Conservation (phyloP, 768 basidiomycete genomes). For the Coprinellus micaceus region DNA sequence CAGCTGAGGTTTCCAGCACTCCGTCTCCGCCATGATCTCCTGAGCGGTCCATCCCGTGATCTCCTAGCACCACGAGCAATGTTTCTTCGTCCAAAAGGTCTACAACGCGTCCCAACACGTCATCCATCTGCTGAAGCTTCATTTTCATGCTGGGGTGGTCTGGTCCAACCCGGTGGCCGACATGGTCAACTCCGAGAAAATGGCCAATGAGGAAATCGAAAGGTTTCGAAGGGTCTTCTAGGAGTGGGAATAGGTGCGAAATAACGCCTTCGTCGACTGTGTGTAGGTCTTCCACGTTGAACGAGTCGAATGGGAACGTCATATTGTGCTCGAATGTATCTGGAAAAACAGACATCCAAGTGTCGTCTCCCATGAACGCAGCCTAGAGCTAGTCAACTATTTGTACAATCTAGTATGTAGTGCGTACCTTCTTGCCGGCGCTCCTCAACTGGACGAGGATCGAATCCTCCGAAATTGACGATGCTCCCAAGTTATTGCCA, state of each 20-base stretch:
- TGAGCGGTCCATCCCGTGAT: conserved; percentile 94
- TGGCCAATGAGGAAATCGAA: conserved; percentile 94
- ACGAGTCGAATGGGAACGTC: conserved; percentile 88
- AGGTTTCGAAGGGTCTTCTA: conserved; percentile 45
- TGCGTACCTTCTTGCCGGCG: conserved; percentile 55
- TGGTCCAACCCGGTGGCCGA: conserved; percentile 91
- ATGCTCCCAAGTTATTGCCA: conserved; percentile 89
- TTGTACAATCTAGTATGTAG: background rate
- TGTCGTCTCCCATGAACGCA: conserved; percentile 95
- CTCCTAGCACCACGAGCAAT: conserved; percentile 85
- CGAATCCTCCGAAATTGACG: conserved; percentile 85
- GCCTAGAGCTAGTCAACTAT: conserved; percentile 41
- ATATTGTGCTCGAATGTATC: conserved; percentile 66
- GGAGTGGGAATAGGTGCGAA: conserved; percentile 74
- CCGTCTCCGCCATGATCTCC: conserved; percentile 97
- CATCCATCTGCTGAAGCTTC: conserved; percentile 88
- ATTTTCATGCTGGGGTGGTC: conserved; percentile 80
- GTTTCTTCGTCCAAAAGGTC: conserved; percentile 80
- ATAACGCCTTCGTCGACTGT: conserved; percentile 93
- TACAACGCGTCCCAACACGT: conserved; percentile 70
- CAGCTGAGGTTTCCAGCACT: conserved; percentile 77
- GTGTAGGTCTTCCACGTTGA: conserved; percentile 98
- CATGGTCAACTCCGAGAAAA: conserved; percentile 94
- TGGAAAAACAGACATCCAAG: conserved; percentile 91
- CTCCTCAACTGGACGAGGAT: conserved; percentile 67